Base-by-base conservation (phyloP, 1,284 basidiomycete species). In the Ustilago trichophora region DNA sequence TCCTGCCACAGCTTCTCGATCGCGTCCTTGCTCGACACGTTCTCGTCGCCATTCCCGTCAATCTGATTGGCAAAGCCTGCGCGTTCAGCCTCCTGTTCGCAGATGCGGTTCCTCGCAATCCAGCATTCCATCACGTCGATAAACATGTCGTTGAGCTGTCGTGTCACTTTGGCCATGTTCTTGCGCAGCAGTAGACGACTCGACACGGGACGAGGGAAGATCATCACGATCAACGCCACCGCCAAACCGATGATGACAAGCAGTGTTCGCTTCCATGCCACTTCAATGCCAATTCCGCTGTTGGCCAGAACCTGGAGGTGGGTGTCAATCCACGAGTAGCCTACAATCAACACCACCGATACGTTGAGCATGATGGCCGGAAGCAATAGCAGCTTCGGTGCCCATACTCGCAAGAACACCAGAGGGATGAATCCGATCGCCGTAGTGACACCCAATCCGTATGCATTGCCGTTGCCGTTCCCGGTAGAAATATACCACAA, bases 281-380 rank as follows among this genome's bases (percentile, higher is more conserved):
- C 82, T 3, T 79, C 80, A 75, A 82, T 85, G 0, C 85, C 85
- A 63, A 45, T 82, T 26, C 70, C 82, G 63, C 65, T 75, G 43
- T 57, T 83, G 34, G 49, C 79, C 8, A 32, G 18, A 16, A 67
- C 52, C 6, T 65, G 58, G 15, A 73, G 57, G 22, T 62, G 57
- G 9, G 65, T 53, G 41, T 77, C 73, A 41, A 73, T 73, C 63
- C 71, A 75, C 2, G 53, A 49, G 59, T 79, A 66, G 40, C 78
- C 63, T 35, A 78, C 59, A 41, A 80, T 56, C 7, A 78, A 47
- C 21, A 85, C 85, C 12, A 86, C 81, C 0, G 91, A 92, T 2
- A 92, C 87, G 56, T 88, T 87, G 62, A 88, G 87, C 51, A 94
- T 88, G 47, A 91, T 84, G 22, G 68, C 80, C 50, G 88, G 87